These are phyloP conservation scores for Verticillium longisporum DNA, from an alignment of 2,329 filamentous ascomycete species.

Conservation along the genomic window DNA sequence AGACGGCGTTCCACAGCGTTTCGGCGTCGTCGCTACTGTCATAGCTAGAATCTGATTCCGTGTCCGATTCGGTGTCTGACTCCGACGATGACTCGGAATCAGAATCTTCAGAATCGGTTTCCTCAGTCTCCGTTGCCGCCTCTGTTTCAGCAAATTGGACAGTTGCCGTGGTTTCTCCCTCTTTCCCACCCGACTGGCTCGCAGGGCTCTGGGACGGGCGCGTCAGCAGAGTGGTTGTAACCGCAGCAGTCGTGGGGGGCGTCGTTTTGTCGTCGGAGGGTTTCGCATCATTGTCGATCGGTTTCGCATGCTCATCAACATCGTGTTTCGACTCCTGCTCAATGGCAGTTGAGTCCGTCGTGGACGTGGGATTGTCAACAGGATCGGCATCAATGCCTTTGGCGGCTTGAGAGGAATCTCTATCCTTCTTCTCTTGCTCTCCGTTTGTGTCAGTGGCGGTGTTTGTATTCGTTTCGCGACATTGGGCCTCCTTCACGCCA, in stretches of 20 bases:
- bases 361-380: neutral
- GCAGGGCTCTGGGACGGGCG: neutral
- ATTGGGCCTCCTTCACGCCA: neutral
- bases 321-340: neutral
- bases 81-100: slow-evolving; percentile 3
- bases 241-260: neutral
- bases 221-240: neutral
- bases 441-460: slow-evolving; percentile 6
- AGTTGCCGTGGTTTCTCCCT: neutral
- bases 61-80: slow-evolving; percentile 1
- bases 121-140: neutral
- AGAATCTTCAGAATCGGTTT: slow-evolving; percentile 1
- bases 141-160: neutral
- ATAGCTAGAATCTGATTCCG: slow-evolving; percentile 1
- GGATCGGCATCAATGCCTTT: neutral
- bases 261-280: neutral
- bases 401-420: neutral
- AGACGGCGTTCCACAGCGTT: slow-evolving; percentile 31
- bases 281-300: slow-evolving; percentile 1
- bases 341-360: neutral
- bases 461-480: too few species aligned
- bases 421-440: slow-evolving; percentile 13
- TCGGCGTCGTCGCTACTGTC: slow-evolving; percentile 9
- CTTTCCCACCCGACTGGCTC: neutral
- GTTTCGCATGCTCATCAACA: neutral